Base-by-base conservation (phyloP, 805 yeast species). In the Wickerhamiella azyma region DNA sequence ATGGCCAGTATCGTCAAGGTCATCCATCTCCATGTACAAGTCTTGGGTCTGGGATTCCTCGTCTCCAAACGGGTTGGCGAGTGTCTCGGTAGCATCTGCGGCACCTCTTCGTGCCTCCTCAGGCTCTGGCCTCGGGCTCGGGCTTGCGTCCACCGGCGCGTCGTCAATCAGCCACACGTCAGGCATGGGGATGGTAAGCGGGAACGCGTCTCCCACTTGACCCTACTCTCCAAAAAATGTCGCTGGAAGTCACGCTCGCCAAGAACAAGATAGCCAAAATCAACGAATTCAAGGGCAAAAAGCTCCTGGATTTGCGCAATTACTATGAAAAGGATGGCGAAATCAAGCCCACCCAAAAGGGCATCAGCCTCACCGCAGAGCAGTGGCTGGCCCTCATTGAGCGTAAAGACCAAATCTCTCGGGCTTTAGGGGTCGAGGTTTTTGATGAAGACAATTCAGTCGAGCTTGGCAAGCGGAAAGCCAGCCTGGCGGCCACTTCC, bases 241-340 rank as follows among this genome's bases (percentile, higher is more conserved):
- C 40, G 14, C 29, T 42, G 7, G 40, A 36, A 14, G 17, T 42
- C 33, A 63, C 74, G 66, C 63, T 76, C 43, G 77, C 79, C 3
- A 69, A 68, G 53, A 77, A 70, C 55, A 85, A 85, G 58, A 74
- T 77, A 46, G 81, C 84, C 28, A 75, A 84, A 0, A 85, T 89
- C 14, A 71, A 85, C 48, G 74, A 72, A 53, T 88, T 76, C 67
- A 78, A 81, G 46, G 77, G 78, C 43, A 65, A 67, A 47, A 74
- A 73, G 29, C 65, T 86, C 52, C 76, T 89, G 11, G 95, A 88
- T 56, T 82, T 88, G 45, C 72, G 97, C 48, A 96, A 88, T 59
- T 85, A 69, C 64, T 88, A 85, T 61, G 45, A 49, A 18, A 69
- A 68, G 44, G 75, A 77, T 42, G 80, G 80, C 5, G 79, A 77